Evolutionary conservation across 768 basidiomycete species (phyloP).

Genomic region (Hygrophorus pudorinus): DNA sequence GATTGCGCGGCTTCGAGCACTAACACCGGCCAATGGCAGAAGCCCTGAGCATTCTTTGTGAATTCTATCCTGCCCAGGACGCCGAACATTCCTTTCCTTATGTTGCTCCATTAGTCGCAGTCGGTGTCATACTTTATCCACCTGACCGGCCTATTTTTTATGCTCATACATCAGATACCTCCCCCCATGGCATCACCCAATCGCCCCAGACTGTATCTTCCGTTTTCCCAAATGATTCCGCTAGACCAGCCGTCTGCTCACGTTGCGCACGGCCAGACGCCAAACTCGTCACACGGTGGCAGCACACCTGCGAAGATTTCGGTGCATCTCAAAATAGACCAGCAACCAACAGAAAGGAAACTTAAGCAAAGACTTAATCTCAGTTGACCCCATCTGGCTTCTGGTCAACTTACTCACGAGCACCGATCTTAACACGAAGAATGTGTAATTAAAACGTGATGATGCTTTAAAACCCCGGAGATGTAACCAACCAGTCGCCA

Average conservation of each 20-base stretch:
- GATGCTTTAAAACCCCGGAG: background rate
- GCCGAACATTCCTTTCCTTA: constrained; percentile 34
- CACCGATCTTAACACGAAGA: background rate
- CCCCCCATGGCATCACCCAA: constrained; percentile 31
- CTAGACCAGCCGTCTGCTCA: constrained; percentile 12
- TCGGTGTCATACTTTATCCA: constrained; percentile 20
- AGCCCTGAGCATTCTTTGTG: constrained; percentile 53
- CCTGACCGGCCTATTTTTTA: background rate
- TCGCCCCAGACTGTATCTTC: constrained; percentile 30
- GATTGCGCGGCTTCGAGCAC: constrained; percentile 2
- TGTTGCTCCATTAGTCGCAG: constrained; percentile 38
- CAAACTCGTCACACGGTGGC: constrained; percentile 52
- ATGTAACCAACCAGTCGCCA: constrained; percentile 19
- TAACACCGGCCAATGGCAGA: constrained; percentile 29
- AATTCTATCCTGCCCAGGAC: constrained; percentile 65
- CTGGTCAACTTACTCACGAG: background rate
- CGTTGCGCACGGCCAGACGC: constrained; percentile 37
- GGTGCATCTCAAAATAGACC: background rate
- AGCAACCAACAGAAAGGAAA: background rate
- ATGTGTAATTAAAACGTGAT: background rate
- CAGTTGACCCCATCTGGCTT: background rate
- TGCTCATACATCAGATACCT: constrained; percentile 27
- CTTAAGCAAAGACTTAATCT: constrained; percentile 1
- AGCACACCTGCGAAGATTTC: constrained; percentile 31
- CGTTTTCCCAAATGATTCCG: constrained; percentile 24